Evolutionary conservation across 1,139 yeast species (phyloP), one percentile per base, ranked within the genome.

Genomic region (Hanseniaspora uvarum): DNA sequence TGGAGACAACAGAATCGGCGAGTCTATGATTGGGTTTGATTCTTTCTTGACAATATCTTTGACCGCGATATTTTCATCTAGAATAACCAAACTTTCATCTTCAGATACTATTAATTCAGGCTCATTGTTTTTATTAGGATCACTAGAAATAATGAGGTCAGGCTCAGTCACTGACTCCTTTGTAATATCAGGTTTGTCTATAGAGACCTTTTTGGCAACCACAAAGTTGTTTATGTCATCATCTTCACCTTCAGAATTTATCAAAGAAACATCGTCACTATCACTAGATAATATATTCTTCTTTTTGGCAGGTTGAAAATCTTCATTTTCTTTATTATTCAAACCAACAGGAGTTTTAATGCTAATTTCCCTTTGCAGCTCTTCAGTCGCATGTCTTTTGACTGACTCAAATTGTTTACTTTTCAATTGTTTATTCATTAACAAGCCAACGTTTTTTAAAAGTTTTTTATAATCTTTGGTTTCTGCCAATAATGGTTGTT

Each of bases 231-330:
- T 69, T 43, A 58, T 57, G 16, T 61, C 65, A 45, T 60, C 58
- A 30, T 60, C 63, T 28, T 59, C 66, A 7, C 58, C 60, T 50
- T 58, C 58, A 33, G 65, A 59, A 49, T 61, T 60, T 55, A 61
- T 53, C 47, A 57, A 30, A 31, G 34, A 39, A 14, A 39, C 24
- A 33, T 47, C 52, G 40, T 48, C 52, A 18, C 46, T 39, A 16
- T 48, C 52, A n/a, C 46, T 39, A 6, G 45, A 47, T 10, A 47
- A 18, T 14, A 39, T 31, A 11, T 40, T 39, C 10, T 18, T 16
- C 14, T 44, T 40, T 24, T 47, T 46, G 10, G 37, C 14, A 0
- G 19, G 28, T 26, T 26, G 26, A 11, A 14, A 24, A 14, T 18
- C 24, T 6, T 21, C 38, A 7, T 21, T 19, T 24, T 14, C 31